phyloP scores from a whole-genome alignment of 164 flowering plant genomes.

The Dillenia suffruticosa region DNA sequence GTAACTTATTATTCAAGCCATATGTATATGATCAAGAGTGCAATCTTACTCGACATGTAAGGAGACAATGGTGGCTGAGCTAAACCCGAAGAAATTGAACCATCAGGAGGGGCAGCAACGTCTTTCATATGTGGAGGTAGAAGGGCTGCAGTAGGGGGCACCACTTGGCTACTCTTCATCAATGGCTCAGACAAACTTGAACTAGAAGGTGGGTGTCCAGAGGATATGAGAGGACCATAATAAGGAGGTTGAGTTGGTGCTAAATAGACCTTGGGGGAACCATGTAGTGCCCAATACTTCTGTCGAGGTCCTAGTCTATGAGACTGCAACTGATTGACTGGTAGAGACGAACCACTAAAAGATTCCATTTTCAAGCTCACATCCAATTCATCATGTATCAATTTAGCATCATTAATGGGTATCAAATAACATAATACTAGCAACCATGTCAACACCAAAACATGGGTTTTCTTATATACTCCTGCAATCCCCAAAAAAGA shows the following conservation, averaged over 20 bases:
- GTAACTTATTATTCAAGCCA: no score
- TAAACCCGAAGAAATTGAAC: conserved; percentile 44
- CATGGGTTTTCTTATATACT: conserved; percentile 12
- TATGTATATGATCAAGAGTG: no score
- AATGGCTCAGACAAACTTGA: conserved; percentile 46
- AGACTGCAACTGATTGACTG: conserved; percentile 29
- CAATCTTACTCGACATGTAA: conserved; percentile 43
- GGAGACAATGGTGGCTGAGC: conserved; percentile 82
- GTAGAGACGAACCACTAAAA: conserved; percentile 32
- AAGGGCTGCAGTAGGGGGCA: conserved; percentile 30
- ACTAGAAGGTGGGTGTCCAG: conserved; percentile 45
- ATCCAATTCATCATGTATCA: conserved; percentile 12
- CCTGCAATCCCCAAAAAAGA: conserved; percentile 32
- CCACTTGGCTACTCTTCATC: conserved; percentile 33
- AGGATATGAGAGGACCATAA: conserved; percentile 37
- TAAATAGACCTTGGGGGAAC: conserved; percentile 15
- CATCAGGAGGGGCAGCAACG: conserved; percentile 36
- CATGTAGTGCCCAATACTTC: conserved; percentile 25
- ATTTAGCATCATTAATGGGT: conserved; percentile 24
- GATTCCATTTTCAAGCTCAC: conserved; percentile 15
- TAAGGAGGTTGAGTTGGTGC: conserved; percentile 46
- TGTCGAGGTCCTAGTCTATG: conserved; percentile 16
- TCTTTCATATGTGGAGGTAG: conserved; percentile 25
- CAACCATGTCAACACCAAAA: conserved; percentile 24
- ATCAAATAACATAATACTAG: conserved; percentile 29